Evolutionary conservation across 352 stramenopile species (phyloP).

Genomic region (Phytophthora lateralis): DNA sequence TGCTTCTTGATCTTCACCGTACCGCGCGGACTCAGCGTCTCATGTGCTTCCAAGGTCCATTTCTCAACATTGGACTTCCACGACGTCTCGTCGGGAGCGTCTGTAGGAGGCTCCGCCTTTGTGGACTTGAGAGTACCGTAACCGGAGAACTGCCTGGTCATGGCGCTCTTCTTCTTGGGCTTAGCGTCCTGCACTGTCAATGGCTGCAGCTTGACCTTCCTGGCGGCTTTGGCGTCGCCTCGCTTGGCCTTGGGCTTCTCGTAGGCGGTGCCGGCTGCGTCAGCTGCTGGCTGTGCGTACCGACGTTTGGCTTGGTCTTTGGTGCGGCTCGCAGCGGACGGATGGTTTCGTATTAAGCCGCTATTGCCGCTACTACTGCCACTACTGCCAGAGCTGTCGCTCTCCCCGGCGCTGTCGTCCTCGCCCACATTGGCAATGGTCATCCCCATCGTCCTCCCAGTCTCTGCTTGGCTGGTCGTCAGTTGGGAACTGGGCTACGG

Average conservation of each 20-base stretch:
- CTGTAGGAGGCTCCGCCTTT: slow-evolving; percentile 15
- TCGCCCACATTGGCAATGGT: slow-evolving; percentile 30
- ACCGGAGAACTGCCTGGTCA: slow-evolving; percentile 28
- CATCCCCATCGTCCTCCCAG: slow-evolving; percentile 30
- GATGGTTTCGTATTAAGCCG: slow-evolving; percentile 39
- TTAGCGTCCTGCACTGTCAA: slow-evolving; percentile 18
- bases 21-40: slow-evolving; percentile 40
- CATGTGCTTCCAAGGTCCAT: slow-evolving; percentile 38
- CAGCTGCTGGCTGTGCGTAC: slow-evolving; percentile 6
- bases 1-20: slow-evolving; percentile 38
- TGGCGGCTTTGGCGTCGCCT: slow-evolving; percentile 16
- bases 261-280: slow-evolving; percentile 4
- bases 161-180: slow-evolving; percentile 26
- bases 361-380: slow-evolving; percentile 41
- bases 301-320: slow-evolving; percentile 31
- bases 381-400: slow-evolving; percentile 32
- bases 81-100: slow-evolving; percentile 23
- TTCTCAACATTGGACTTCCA: slow-evolving; percentile 57
- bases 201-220: slow-evolving; percentile 27
- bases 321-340: slow-evolving; percentile 10
- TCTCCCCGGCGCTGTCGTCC: slow-evolving; percentile 34
- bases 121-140: slow-evolving; percentile 33
- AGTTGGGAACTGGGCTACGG: slow-evolving; percentile 24
- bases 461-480: slow-evolving; percentile 21
- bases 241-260: slow-evolving; percentile 21